phyloP scores from a whole-genome alignment of 73 alveolate genomes.

The Paramecium octaurelia region DNA sequence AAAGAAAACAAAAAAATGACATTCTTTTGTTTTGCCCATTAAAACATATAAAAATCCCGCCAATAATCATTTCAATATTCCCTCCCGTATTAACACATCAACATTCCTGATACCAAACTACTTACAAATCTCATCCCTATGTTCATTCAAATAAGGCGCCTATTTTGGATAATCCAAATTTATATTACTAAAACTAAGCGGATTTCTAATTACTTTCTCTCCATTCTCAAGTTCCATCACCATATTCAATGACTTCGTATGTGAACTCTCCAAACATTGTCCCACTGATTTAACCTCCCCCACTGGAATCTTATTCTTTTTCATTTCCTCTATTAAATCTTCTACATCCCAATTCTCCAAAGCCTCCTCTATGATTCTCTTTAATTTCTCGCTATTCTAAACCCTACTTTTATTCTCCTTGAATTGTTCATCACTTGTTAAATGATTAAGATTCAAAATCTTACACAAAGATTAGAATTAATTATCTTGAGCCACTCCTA shows the following conservation, averaged over 20 bases:
- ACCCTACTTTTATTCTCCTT: conserved; percentile 48
- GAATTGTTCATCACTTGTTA: conserved; percentile 54
- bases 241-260: conserved; percentile 35
- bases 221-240: conserved; percentile 15
- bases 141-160: conserved; percentile 75
- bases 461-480: conserved; percentile 64
- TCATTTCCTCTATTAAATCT: conserved; percentile 57
- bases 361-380: conserved; percentile 47
- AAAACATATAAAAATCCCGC: not conserved
- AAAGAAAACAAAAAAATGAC: not conserved
- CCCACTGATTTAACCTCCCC: conserved; percentile 64
- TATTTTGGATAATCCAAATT: conserved; percentile 50
- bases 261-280: conserved; percentile 57
- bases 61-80: conserved; percentile 2
- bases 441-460: conserved; percentile 58
- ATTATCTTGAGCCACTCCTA: conserved; percentile 82
- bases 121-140: conserved; percentile 63
- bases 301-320: conserved; percentile 65
- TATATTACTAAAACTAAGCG: conserved; percentile 32
- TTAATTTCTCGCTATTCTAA: conserved; percentile 56
- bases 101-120: conserved; percentile 17
- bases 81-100: not conserved
- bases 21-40: not conserved
- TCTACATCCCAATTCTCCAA: conserved; percentile 55
- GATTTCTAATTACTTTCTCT: conserved; percentile 65